Percentiles rank a stretch among this genome's conserved stretches.
Evolutionary conservation across 176 grass and related monocot species (phyloP).

Genomic region (Carex cristatella): DNA sequence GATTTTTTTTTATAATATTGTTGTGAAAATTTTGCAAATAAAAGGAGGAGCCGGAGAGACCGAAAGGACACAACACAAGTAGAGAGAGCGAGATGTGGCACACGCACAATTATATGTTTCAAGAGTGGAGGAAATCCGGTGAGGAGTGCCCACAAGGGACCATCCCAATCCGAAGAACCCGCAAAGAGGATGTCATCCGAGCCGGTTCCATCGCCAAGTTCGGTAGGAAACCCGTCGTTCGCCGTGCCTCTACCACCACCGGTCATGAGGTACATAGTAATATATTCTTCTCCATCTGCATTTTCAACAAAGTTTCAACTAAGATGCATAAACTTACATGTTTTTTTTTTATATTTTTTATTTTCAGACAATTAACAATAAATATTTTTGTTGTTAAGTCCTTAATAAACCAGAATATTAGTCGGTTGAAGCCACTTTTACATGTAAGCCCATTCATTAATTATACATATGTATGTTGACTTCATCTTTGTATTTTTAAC

Average conservation of each 20-base stretch:
- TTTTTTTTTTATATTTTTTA: no score
- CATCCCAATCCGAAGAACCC: slow-evolving; percentile 50
- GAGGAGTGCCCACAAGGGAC: slow-evolving; percentile 58
- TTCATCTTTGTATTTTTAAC: background rate
- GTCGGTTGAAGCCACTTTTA: background rate
- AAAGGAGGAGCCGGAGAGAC: slow-evolving; percentile 66
- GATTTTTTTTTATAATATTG: background rate
- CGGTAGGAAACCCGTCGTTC: slow-evolving; percentile 46
- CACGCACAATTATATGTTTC: background rate
- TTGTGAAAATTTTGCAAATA: background rate
- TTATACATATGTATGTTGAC: background rate
- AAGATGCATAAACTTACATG: no score
- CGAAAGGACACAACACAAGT: slow-evolving; percentile 35
- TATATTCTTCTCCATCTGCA: background rate
- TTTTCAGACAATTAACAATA: no score
- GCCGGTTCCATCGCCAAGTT: slow-evolving; percentile 47
- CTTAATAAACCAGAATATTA: background rate
- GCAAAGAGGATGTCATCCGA: slow-evolving; percentile 55
- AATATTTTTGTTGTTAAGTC: no score
- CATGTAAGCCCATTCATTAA: background rate
- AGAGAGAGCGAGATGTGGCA: background rate
- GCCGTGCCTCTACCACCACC: slow-evolving; percentile 44
- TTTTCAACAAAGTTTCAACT: background rate
- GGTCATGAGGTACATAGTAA: slow-evolving; percentile 50
- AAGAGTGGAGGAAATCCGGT: slow-evolving; percentile 52